Evolutionary conservation across 2,329 filamentous ascomycete genomes (phyloP), one percentile per base, ranked within the genome.

Genomic region (Phoma herbarum): DNA sequence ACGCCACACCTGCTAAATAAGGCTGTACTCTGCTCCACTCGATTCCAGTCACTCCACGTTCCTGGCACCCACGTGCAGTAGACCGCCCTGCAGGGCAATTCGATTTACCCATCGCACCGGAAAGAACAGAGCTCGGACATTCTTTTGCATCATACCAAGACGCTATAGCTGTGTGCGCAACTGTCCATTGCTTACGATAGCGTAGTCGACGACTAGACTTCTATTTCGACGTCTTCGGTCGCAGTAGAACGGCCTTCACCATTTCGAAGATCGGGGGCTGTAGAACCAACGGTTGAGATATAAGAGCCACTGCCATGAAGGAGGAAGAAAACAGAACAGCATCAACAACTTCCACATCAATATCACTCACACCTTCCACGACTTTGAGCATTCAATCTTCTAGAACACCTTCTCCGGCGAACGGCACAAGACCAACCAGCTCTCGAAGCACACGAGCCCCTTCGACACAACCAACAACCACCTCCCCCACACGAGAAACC

Each of bases 1-100:
- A 67, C 68, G 69, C 69, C 71, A 74, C 49, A 62, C 57, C 23
- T 52, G 62, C 70, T 72, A 72, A 74, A 69, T 70, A 64, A 62
- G 64, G 70, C 31, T 60, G 46, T 23, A 29, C 1, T 64, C 57
- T 51, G 63, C 63, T 62, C 60, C 60, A 61, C 42, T 57, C 41
- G 35, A 55, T 52, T 59, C 57, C 64, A 57, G 62, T 58, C 55
- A 48, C 62, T 64, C 59, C 61, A 57, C 67, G 57, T 50, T 66
- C 59, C 67, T 26, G 11, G 33, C n/a, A 10, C 8, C n/a, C 44
- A 29, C 44, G 52, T 55, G 44, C 37, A 16, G 3, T 9, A 42
- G 47, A 68, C 59, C 54, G 45, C 55, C 22, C 57, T 58, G 12
- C 26, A 20, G 35, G 28, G n/a, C 25, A 12, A 3, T 22, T 6